These are phyloP conservation scores for Clarireedia monteithiana DNA, from an alignment of 2,329 filamentous ascomycete genomes.

Conservation along the genomic window DNA sequence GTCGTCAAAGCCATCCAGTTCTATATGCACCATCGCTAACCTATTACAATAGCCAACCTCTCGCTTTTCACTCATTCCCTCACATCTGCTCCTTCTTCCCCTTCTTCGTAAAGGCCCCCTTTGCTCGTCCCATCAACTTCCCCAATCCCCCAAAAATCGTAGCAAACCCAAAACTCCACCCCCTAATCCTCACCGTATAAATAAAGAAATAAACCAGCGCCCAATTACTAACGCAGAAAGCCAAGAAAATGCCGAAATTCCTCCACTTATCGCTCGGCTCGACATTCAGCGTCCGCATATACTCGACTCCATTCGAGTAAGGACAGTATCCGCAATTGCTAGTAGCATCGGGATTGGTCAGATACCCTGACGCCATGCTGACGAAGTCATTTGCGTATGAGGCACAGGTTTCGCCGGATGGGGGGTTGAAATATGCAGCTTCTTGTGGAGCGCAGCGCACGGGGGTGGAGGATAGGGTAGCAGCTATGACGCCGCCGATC, in stretches of 20 bases:
- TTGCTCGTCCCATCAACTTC: slow-evolving; percentile 31
- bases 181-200: slow-evolving; percentile 61
- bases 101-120: slow-evolving; percentile 20
- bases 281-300: slow-evolving; percentile 49
- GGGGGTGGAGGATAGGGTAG: slow-evolving; percentile 45
- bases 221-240: slow-evolving; percentile 65
- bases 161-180: slow-evolving; percentile 64
- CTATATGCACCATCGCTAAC: too few species aligned
- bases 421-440: slow-evolving; percentile 55
- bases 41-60: too few species aligned
- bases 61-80: too few species aligned
- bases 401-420: slow-evolving; percentile 54
- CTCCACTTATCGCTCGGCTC: slow-evolving; percentile 56
- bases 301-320: slow-evolving; percentile 54
- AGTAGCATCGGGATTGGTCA: slow-evolving; percentile 53
- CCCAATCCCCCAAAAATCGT: slow-evolving; percentile 43
- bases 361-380: slow-evolving; percentile 43
- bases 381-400: slow-evolving; percentile 58
- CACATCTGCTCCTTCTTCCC: slow-evolving; percentile 4
- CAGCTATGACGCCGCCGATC: slow-evolving; percentile 61
- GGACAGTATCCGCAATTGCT: slow-evolving; percentile 62
- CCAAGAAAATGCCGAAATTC: slow-evolving; percentile 64
- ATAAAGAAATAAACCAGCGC: slow-evolving; percentile 69
- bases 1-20: too few species aligned
- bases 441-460: slow-evolving; percentile 46